Evolutionary conservation across 2,329 filamentous ascomycete genomes (phyloP).

Genomic region (Aspergillus flavus): DNA sequence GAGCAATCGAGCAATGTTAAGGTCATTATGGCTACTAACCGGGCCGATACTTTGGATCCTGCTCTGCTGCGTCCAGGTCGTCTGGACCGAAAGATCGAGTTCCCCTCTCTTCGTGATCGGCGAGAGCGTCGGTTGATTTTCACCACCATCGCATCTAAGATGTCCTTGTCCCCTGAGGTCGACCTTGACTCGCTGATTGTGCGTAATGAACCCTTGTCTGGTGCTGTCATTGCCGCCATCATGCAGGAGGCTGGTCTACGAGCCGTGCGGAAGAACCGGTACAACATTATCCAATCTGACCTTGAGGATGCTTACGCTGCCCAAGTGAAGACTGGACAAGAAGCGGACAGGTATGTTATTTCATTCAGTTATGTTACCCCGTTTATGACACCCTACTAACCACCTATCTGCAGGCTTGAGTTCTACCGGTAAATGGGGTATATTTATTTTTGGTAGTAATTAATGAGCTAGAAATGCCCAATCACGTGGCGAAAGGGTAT

Average conservation of each 20-base stretch:
- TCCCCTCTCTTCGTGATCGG: constrained; percentile 90
- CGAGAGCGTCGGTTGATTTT: constrained; percentile 96
- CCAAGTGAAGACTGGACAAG: constrained; percentile 84
- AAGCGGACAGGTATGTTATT: constrained; percentile 60
- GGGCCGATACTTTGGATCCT: constrained; percentile 94
- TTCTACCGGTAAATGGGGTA: constrained; percentile 69
- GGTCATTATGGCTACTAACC: constrained; percentile 99
- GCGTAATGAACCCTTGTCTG: constrained; percentile 91
- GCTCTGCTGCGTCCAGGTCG: constrained; percentile 91
- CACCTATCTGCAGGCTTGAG: constrained; percentile 71
- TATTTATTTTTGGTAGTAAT: constrained; percentile 3
- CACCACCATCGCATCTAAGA: constrained; percentile 93
- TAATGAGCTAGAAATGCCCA: constrained; percentile 17
- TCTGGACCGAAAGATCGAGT: constrained; percentile 97
- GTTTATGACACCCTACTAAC: constrained; percentile 43
- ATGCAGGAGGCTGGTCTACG: constrained; percentile 98
- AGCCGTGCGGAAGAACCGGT: constrained; percentile 94
- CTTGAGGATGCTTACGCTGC: constrained; percentile 95
- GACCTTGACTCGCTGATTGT: constrained; percentile 96
- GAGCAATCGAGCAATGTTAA: constrained; percentile 99
- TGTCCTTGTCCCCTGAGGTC: constrained; percentile 95
- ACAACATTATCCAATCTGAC: constrained; percentile 98
- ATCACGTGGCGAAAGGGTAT: constrained; percentile 26
- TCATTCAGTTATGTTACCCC: not conserved
- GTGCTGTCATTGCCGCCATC: constrained; percentile 95